Evolutionary conservation across 768 basidiomycete species (phyloP).

Genomic region (Amanita thiersii): DNA sequence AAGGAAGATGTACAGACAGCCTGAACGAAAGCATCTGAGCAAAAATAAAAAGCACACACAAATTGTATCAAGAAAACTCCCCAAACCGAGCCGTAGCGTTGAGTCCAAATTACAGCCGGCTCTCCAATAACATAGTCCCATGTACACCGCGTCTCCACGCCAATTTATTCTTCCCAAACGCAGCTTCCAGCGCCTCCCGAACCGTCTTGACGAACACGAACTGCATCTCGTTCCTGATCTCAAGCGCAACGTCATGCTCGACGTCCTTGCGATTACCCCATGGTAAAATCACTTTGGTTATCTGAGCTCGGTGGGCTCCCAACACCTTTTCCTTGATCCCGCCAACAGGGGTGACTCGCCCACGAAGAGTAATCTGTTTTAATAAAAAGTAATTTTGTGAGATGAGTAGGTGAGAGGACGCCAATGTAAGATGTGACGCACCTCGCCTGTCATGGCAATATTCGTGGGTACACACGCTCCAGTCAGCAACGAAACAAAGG

Average conservation of each 20-base stretch:
- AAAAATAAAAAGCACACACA: too few species aligned
- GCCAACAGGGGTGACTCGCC: conserved; percentile 76
- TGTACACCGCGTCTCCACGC: conserved; percentile 56
- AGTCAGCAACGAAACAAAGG: conserved; percentile 79
- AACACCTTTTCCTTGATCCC: conserved; percentile 91
- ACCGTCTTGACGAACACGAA: conserved; percentile 79
- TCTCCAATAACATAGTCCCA: conserved; percentile 42
- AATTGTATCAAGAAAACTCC: too few species aligned
- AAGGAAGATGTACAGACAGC: too few species aligned
- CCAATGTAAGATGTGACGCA: conserved; percentile 17
- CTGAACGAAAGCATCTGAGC: too few species aligned
- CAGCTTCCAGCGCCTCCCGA: conserved; percentile 73
- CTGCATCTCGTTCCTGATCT: conserved; percentile 66
- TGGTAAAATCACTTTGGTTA: conserved; percentile 79
- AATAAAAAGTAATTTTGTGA: too few species aligned
- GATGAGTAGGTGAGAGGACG: not conserved
- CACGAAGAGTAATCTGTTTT: conserved; percentile 68
- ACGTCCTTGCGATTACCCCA: conserved; percentile 84
- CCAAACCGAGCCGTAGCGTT: too few species aligned
- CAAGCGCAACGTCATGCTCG: conserved; percentile 72
- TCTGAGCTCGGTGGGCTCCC: conserved; percentile 81
- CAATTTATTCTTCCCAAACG: conserved; percentile 65
- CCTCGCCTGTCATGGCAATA: conserved; percentile 89
- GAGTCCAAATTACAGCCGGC: conserved; percentile 43
- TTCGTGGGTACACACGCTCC: conserved; percentile 65